phyloP scores from a whole-genome alignment of 1,284 basidiomycete genomes.

The Kwoniella shivajii region DNA sequence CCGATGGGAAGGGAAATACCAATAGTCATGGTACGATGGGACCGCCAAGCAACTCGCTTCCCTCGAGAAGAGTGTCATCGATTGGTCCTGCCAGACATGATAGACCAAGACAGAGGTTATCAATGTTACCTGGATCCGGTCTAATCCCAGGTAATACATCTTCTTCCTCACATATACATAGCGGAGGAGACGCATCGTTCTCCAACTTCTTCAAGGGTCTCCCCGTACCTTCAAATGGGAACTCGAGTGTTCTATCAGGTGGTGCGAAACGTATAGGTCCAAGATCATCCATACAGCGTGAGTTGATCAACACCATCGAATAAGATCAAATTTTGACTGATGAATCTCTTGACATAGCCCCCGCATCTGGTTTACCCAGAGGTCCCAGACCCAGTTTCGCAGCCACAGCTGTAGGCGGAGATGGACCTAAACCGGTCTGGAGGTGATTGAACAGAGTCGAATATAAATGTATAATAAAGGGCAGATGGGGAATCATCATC shows the following conservation, averaged over 20 bases:
- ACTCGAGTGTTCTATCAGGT: constrained; percentile 8
- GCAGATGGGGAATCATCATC: not conserved
- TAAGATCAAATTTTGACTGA: not conserved
- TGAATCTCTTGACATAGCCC: not conserved
- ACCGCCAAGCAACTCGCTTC: constrained; percentile 5
- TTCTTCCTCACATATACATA: not conserved
- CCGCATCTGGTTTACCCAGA: constrained; percentile 7
- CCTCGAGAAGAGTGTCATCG: constrained; percentile 12
- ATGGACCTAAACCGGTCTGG: constrained; percentile 11
- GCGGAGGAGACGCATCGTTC: constrained; percentile 7
- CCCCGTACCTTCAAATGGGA: constrained; percentile 6
- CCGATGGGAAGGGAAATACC: constrained; percentile 6
- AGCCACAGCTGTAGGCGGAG: constrained; percentile 8
- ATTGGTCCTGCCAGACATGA: constrained; percentile 22
- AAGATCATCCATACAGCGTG: constrained; percentile 16
- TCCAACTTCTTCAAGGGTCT: constrained; percentile 10
- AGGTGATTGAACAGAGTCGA: not conserved
- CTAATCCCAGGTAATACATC: no score
- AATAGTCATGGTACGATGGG: constrained; percentile 5
- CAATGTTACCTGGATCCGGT: constrained; percentile 13
- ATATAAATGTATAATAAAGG: not conserved
- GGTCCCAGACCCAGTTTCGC: constrained; percentile 2
- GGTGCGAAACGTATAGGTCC: constrained; percentile 13
- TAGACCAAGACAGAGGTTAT: constrained; percentile 17
- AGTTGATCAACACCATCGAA: not conserved